Evolutionary conservation across 257 asterid species (phyloP).

Genomic region (Fraxinus pennsylvanica): DNA sequence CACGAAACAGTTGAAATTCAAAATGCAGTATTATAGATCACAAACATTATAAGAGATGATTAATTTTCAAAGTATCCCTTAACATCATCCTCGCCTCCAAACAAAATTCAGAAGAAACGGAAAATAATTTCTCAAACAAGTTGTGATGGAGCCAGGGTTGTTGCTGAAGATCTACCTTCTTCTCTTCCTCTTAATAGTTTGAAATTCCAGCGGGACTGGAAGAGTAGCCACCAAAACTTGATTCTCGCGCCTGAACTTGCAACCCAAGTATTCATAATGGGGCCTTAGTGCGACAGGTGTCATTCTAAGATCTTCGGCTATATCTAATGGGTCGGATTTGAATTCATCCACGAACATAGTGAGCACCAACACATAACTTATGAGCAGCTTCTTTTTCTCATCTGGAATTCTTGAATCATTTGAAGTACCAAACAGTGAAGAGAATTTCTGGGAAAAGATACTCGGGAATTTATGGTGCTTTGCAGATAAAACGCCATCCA

Average conservation of each 20-base stretch:
- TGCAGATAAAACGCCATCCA: constrained; percentile 71
- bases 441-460: constrained; percentile 63
- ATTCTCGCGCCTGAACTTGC: constrained; percentile 66
- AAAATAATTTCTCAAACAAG: neutral
- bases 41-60: neutral
- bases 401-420: constrained; percentile 47
- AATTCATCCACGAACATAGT: constrained; percentile 73
- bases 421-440: constrained; percentile 51
- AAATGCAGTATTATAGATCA: neutral
- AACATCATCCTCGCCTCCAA: neutral
- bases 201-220: constrained; percentile 67
- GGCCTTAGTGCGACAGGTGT: constrained; percentile 36
- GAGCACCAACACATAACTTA: constrained; percentile 74
- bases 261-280: constrained; percentile 64
- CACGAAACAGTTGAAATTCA: neutral
- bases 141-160: neutral
- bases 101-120: neutral
- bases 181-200: constrained; percentile 40
- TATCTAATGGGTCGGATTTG: constrained; percentile 59
- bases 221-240: constrained; percentile 52
- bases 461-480: constrained; percentile 65
- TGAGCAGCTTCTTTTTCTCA: constrained; percentile 56
- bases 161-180: constrained; percentile 22
- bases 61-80: neutral
- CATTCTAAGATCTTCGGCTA: constrained; percentile 78